A percentile compares a stretch with the other conserved stretches of the same genome.
These are phyloP conservation scores for Ophiocordyceps robertsii DNA, from an alignment of 2,329 filamentous ascomycete genomes.

Conservation along the genomic window DNA sequence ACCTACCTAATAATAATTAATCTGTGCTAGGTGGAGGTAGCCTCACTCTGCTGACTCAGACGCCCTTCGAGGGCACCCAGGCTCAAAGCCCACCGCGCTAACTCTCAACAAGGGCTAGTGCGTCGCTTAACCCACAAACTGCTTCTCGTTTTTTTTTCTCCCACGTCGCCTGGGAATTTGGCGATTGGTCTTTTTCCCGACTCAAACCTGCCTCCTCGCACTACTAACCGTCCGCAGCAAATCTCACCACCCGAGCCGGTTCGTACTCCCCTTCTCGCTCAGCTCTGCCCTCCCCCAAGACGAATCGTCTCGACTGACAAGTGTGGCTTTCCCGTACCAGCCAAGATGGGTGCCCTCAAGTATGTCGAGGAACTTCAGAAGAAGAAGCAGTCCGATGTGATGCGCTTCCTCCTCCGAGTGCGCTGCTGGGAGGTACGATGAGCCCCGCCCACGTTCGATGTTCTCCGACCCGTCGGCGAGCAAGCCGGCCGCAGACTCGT, in stretches of 20 bases:
- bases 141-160: conserved; percentile 16
- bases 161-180: conserved; percentile 18
- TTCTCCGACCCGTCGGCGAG: conserved; percentile 18
- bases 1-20: too few species aligned
- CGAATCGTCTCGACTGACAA: neutral
- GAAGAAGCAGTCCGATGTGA: conserved; percentile 99
- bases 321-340: conserved; percentile 17
- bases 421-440: conserved; percentile 98
- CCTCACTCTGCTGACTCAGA: conserved; percentile 3
- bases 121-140: conserved; percentile 26
- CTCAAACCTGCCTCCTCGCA: conserved; percentile 5
- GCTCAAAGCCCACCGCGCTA: conserved; percentile 17
- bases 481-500: conserved; percentile 6
- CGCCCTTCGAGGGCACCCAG: conserved; percentile 4
- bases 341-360: conserved; percentile 98
- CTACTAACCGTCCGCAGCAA: conserved; percentile 25
- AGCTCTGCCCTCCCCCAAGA: neutral
- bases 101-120: conserved; percentile 11
- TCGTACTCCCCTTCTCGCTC: conserved; percentile 9
- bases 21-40: neutral
- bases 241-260: conserved; percentile 21
- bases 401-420: conserved; percentile 98
- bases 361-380: conserved; percentile 99
- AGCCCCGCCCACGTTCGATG: conserved; percentile 22
- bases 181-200: conserved; percentile 15